Conservation (phyloP, 352 stramenopile genomes). For the Lagenidium sp. region DNA sequence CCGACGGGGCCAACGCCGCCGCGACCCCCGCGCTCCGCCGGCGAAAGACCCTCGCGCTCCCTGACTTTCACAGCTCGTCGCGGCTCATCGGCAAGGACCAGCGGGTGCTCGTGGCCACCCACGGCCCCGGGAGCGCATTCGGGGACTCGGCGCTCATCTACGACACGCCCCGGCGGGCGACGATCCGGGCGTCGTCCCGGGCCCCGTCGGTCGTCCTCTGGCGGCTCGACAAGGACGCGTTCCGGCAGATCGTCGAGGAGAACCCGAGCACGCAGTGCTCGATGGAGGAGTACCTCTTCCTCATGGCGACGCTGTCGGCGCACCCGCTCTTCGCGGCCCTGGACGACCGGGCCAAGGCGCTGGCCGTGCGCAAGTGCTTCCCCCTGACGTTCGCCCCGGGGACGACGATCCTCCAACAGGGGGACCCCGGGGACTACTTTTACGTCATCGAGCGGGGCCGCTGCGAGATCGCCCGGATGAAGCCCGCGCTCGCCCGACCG, state of each 20-base stretch:
- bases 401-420: conserved; percentile 63
- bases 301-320: conserved; percentile 54
- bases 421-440: conserved; percentile 80
- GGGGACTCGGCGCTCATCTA: conserved; percentile 82
- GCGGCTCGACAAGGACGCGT: conserved; percentile 63
- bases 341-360: conserved; percentile 62
- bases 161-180: conserved; percentile 70
- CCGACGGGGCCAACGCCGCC: not conserved
- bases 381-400: conserved; percentile 49
- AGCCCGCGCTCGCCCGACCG: conserved; percentile 33
- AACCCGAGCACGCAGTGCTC: conserved; percentile 71
- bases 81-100: conserved; percentile 51
- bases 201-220: conserved; percentile 49
- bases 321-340: conserved; percentile 72
- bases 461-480: conserved; percentile 66
- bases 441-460: conserved; percentile 73
- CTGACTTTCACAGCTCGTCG: conserved; percentile 60
- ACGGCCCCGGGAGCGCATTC: conserved; percentile 69
- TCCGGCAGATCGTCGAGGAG: conserved; percentile 40
- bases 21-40: conserved; percentile 26
- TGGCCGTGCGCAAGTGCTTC: conserved; percentile 80
- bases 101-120: conserved; percentile 69
- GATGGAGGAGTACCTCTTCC: conserved; percentile 66
- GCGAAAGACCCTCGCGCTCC: conserved; percentile 57
- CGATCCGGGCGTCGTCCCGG: conserved; percentile 25